phyloP scores from a whole-genome alignment of 805 yeast genomes.

The Ogataea methanolica region DNA sequence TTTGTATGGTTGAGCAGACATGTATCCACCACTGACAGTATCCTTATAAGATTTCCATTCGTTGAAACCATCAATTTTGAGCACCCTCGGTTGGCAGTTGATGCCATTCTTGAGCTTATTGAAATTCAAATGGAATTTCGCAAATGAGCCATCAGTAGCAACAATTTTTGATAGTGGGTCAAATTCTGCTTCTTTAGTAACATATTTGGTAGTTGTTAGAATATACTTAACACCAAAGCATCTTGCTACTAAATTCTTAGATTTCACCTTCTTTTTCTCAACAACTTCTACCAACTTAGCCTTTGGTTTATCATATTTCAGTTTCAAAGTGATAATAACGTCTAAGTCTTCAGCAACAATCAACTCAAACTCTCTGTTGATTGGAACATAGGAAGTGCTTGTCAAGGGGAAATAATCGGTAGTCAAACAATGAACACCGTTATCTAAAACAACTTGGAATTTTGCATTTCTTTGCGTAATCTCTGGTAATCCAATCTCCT shows the following conservation, averaged over 20 bases:
- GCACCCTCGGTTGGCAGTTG: conserved; percentile 46
- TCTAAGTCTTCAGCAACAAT: conserved; percentile 58
- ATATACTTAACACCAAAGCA: conserved; percentile 36
- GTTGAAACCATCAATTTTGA: conserved; percentile 62
- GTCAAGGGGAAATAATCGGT: conserved; percentile 42
- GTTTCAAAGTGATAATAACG: conserved; percentile 68
- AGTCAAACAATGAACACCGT: conserved; percentile 74
- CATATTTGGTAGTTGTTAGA: conserved; percentile 45
- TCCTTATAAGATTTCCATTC: conserved; percentile 66
- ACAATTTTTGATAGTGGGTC: conserved; percentile 62
- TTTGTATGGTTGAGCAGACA: conserved; percentile 44
- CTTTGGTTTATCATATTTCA: conserved; percentile 48
- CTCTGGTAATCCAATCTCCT: conserved; percentile 44
- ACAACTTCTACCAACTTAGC: conserved; percentile 54
- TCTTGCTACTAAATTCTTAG: conserved; percentile 28
- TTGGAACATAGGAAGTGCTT: conserved; percentile 24
- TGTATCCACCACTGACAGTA: conserved; percentile 25
- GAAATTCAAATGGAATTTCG: conserved; percentile 65
- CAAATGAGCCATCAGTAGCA: conserved; percentile 89
- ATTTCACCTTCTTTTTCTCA: conserved; percentile 40
- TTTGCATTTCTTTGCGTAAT: conserved; percentile 40
- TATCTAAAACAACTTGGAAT: conserved; percentile 59
- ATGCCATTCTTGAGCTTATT: conserved; percentile 52
- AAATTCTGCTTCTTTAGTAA: conserved; percentile 40
- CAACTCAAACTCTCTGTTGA: conserved; percentile 77